Evolutionary conservation across 768 basidiomycete species (phyloP).

Genomic region (Tulasnella sp.): DNA sequence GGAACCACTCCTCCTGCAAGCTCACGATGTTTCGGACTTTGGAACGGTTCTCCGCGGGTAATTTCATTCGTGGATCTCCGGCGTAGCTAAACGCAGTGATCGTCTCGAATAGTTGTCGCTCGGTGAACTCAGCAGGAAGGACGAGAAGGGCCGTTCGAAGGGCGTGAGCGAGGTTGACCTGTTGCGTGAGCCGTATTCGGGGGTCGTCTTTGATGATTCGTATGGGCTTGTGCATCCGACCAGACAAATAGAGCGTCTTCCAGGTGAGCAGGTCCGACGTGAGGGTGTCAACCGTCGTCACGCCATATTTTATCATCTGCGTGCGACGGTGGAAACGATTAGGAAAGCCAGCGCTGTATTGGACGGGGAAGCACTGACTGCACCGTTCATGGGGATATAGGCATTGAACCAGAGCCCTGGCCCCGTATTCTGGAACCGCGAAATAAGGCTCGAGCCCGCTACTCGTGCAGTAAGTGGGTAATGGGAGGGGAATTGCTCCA

Average conservation of each 20-base stretch:
- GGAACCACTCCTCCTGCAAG: constrained; percentile 77
- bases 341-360: neutral
- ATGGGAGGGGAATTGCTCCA: constrained; percentile 86
- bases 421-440: constrained; percentile 63
- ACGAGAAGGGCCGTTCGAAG: constrained; percentile 85
- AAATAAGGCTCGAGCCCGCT: constrained; percentile 79
- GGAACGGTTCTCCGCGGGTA: constrained; percentile 89
- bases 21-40: constrained; percentile 94
- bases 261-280: constrained; percentile 89
- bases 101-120: constrained; percentile 75
- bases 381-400: constrained; percentile 75
- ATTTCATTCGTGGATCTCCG: constrained; percentile 87
- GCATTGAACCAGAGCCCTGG: constrained; percentile 98
- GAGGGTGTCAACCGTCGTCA: constrained; percentile 85
- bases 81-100: constrained; percentile 83
- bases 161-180: constrained; percentile 89
- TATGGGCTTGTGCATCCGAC: constrained; percentile 95
- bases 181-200: constrained; percentile 84
- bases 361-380: constrained; percentile 53
- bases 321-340: neutral
- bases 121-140: constrained; percentile 76
- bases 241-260: constrained; percentile 89
- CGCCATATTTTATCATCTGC: constrained; percentile 93
- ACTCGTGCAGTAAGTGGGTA: constrained; percentile 86
- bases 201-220: constrained; percentile 91